Evolutionary conservation across 208 protist species (phyloP).

Genomic region (Paratrypanosoma confusum): DNA sequence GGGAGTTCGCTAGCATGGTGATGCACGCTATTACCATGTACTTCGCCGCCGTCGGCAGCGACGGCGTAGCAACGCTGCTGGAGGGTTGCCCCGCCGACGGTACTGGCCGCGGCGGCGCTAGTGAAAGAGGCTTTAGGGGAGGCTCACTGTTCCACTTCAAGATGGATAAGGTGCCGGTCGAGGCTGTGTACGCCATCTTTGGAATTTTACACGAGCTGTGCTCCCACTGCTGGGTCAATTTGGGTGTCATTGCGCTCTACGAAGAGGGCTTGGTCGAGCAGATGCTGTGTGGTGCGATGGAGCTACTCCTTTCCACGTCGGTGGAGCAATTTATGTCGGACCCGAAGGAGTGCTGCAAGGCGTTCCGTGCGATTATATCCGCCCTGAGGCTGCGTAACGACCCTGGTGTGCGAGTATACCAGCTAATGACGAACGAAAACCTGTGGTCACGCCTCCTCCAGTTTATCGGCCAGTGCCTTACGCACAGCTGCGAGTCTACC

Average conservation of each 20-base stretch:
- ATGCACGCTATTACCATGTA: constrained; percentile 27
- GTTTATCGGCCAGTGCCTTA: constrained; percentile 40
- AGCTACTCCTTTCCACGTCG: constrained; percentile 46
- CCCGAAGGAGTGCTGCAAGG: constrained; percentile 14
- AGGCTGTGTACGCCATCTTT: constrained; percentile 55
- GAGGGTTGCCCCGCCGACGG: not conserved
- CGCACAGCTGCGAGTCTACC: constrained; percentile 34
- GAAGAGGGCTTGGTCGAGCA: constrained; percentile 38
- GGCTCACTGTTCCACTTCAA: constrained; percentile 20
- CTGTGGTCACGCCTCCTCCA: constrained; percentile 50
- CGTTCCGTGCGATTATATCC: constrained; percentile 50
- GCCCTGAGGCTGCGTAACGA: constrained; percentile 19
- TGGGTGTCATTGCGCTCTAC: constrained; percentile 68
- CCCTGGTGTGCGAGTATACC: constrained; percentile 27
- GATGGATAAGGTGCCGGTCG: constrained; percentile 21
- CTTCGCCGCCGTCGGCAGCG: no score
- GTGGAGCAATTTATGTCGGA: constrained; percentile 54
- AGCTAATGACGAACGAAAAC: constrained; percentile 27
- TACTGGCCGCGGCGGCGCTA: not conserved
- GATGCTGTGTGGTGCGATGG: constrained; percentile 41
- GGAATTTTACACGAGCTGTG: constrained; percentile 54
- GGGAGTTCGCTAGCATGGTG: constrained; percentile 39
- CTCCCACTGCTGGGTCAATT: constrained; percentile 56
- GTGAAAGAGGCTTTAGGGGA: not conserved
- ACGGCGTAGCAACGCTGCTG: not conserved